These are phyloP conservation scores for Peribolospora kevripleyi DNA, from an alignment of 768 basidiomycete genomes.

Conservation along the genomic window DNA sequence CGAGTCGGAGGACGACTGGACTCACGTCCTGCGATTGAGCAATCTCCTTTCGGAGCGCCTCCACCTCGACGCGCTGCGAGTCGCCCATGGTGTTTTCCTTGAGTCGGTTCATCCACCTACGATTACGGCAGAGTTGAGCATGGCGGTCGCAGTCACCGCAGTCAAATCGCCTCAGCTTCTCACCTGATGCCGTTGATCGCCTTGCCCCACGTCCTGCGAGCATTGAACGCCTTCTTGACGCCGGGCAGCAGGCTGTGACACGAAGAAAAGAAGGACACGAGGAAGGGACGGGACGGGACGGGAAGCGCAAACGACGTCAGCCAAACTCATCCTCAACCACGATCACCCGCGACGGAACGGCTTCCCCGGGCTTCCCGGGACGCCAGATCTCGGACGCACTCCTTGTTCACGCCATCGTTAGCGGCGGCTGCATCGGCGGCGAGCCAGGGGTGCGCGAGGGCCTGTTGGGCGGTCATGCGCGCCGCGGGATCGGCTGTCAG, in stretches of 20 bases:
- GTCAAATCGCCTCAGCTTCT: neutral
- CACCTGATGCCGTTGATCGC: neutral
- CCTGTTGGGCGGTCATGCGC: conserved; percentile 54
- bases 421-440: conserved; percentile 45
- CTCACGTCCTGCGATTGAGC: no score
- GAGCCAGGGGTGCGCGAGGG: conserved; percentile 59
- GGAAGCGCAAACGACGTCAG: no score
- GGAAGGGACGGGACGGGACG: no score
- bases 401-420: conserved; percentile 35
- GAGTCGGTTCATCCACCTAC: neutral
- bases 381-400: conserved; percentile 15
- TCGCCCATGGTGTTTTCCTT: neutral
- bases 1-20: no score
- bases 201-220: conserved; percentile 41
- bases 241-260: conserved; percentile 39
- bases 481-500: conserved; percentile 56
- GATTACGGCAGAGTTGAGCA: neutral
- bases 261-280: no score
- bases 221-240: conserved; percentile 73
- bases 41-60: no score
- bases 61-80: no score
- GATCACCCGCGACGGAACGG: neutral
- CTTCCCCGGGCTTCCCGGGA: neutral
- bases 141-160: neutral
- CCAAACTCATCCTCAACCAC: no score